Evolutionary conservation across 305 asterid genomes (phyloP).

Genomic region (Andrographis paniculata): DNA sequence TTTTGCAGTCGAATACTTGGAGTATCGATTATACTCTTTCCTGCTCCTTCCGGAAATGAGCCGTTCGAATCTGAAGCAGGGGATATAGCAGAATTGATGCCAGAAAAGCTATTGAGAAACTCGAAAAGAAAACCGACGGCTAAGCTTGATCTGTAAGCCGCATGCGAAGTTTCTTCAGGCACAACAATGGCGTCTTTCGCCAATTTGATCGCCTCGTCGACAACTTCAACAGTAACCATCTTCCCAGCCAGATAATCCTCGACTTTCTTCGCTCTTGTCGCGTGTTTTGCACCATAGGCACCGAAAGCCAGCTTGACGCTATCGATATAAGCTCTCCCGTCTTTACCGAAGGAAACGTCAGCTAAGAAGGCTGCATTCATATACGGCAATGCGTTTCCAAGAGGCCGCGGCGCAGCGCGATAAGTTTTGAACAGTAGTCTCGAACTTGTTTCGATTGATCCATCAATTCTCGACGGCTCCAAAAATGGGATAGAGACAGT

Average conservation of each 20-base stretch:
- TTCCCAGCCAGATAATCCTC: slow-evolving; percentile 57
- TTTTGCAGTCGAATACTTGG: slow-evolving; percentile 17
- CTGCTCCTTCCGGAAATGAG: slow-evolving; percentile 18
- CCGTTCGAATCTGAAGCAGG: slow-evolving; percentile 15
- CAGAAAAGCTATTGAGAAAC: slow-evolving; percentile 42
- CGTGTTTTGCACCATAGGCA: slow-evolving; percentile 48
- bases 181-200: slow-evolving; percentile 47
- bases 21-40: slow-evolving; percentile 10
- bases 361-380: slow-evolving; percentile 81
- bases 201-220: slow-evolving; percentile 48
- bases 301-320: slow-evolving; percentile 39
- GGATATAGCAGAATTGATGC: slow-evolving; percentile 16
- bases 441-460: slow-evolving; percentile 24
- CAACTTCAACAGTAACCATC: slow-evolving; percentile 25
- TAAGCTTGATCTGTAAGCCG: slow-evolving; percentile 68
- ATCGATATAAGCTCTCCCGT: slow-evolving; percentile 33
- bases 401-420: slow-evolving; percentile 83
- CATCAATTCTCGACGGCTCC: slow-evolving; percentile 20
- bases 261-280: slow-evolving; percentile 41
- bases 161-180: slow-evolving; percentile 52
- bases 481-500: slow-evolving; percentile 49
- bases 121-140: slow-evolving; percentile 61
- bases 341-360: slow-evolving; percentile 34
- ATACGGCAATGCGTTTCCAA: slow-evolving; percentile 89
- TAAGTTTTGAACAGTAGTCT: slow-evolving; percentile 55